Evolutionary conservation across 768 basidiomycete genomes (phyloP).

Genomic region (Phlegmacium glaucopus): DNA sequence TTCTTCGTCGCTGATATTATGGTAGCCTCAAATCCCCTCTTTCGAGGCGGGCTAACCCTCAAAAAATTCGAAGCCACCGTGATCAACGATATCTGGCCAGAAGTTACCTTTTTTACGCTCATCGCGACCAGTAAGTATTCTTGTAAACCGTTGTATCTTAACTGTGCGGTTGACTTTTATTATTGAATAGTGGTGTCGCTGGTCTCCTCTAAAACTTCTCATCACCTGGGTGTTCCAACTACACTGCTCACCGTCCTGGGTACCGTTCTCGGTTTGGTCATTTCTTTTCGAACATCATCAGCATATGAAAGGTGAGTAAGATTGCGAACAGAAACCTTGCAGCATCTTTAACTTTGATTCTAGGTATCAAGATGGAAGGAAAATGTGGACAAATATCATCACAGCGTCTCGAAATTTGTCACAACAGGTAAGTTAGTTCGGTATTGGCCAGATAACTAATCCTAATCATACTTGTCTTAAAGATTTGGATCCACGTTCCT

Average conservation of each 20-base stretch:
- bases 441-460: background rate
- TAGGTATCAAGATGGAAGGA: conserved; percentile 67
- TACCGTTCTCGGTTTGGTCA: conserved; percentile 72
- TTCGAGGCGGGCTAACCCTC: conserved; percentile 42
- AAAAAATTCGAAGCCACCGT: conserved; percentile 58
- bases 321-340: background rate
- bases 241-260: conserved; percentile 66
- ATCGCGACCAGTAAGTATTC: conserved; percentile 52
- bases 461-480: background rate
- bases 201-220: conserved; percentile 49
- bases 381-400: conserved; percentile 64
- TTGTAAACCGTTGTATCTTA: background rate
- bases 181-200: conserved; percentile 50
- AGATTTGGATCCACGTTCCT: conserved; percentile 62
- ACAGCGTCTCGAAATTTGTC: conserved; percentile 57
- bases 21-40: conserved; percentile 45
- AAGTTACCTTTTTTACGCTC: conserved; percentile 56
- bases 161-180: background rate
- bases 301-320: conserved; percentile 55
- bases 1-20: conserved; percentile 17
- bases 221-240: conserved; percentile 46
- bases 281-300: conserved; percentile 71
- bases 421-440: conserved; percentile 39
- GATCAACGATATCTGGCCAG: conserved; percentile 65
- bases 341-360: background rate